These are phyloP conservation scores for Fraxinus paxiana DNA, from an alignment of 305 asterid genomes.

Conservation along the genomic window DNA sequence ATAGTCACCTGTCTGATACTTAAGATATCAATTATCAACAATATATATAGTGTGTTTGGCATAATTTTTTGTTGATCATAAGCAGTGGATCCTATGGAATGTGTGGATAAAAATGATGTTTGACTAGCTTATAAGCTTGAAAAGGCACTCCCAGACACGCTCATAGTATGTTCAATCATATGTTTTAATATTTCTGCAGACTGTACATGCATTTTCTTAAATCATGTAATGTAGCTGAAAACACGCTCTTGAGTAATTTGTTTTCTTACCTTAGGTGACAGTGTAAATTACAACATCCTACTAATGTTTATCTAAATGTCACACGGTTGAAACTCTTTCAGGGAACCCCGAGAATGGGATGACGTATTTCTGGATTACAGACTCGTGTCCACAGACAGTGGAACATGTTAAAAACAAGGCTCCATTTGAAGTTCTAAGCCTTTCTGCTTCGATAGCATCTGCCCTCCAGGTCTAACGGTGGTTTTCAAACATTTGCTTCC, in stretches of 20 bases:
- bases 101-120: not conserved
- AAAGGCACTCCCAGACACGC: not conserved
- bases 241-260: not conserved
- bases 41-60: not conserved
- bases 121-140: not conserved
- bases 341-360: constrained; percentile 75
- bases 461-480: constrained; percentile 65
- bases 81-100: not conserved
- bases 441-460: constrained; percentile 79
- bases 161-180: not conserved
- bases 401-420: constrained; percentile 65
- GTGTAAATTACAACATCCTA: not conserved
- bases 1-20: not conserved
- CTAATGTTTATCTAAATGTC: not conserved
- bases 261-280: not conserved
- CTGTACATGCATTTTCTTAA: not conserved
- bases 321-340: constrained; percentile 26
- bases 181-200: not conserved
- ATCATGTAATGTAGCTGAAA: not conserved
- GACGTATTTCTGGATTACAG: constrained; percentile 91
- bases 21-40: not conserved
- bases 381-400: constrained; percentile 87
- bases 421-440: constrained; percentile 85
- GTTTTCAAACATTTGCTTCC: constrained; percentile 3
- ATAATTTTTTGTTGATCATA: not conserved